phyloP scores from a whole-genome alignment of 139 green algal genomes.

The Tetraselmis striata region DNA sequence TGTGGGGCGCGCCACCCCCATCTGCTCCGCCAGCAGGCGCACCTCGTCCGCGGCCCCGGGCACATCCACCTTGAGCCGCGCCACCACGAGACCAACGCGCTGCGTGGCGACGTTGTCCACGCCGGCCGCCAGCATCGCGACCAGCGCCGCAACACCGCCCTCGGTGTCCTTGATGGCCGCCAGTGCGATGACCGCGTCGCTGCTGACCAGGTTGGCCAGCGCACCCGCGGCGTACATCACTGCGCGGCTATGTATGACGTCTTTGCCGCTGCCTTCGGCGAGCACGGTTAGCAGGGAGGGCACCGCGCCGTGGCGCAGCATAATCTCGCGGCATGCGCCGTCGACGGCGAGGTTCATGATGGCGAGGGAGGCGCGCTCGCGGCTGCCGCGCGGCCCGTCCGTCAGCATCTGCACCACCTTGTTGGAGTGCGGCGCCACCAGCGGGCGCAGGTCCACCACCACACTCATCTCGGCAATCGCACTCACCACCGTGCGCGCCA shows the following conservation, averaged over 20 bases:
- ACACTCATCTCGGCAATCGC: background rate
- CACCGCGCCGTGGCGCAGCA: background rate
- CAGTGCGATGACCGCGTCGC: background rate
- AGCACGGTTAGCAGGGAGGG: background rate
- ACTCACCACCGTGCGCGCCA: background rate
- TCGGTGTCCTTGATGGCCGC: background rate
- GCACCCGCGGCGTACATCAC: background rate
- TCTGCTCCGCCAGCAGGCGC: background rate
- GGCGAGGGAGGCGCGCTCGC: background rate
- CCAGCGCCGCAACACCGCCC: background rate
- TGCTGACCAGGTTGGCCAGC: background rate
- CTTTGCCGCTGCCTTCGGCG: background rate
- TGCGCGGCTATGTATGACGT: no score
- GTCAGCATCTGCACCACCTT: background rate
- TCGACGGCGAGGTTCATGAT: background rate
- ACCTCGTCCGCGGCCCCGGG: background rate
- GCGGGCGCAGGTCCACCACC: background rate
- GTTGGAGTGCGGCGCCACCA: background rate
- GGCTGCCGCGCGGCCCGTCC: background rate
- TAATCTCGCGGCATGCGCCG: background rate
- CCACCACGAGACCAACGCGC: background rate
- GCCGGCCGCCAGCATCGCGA: background rate
- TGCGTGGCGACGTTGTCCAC: background rate
- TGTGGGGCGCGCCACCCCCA: background rate
- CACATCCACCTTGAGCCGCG: background rate